Evolutionary conservation across 768 basidiomycete species (phyloP), one percentile per base, ranked within the genome.

Genomic region (Fomitopsis serialis): DNA sequence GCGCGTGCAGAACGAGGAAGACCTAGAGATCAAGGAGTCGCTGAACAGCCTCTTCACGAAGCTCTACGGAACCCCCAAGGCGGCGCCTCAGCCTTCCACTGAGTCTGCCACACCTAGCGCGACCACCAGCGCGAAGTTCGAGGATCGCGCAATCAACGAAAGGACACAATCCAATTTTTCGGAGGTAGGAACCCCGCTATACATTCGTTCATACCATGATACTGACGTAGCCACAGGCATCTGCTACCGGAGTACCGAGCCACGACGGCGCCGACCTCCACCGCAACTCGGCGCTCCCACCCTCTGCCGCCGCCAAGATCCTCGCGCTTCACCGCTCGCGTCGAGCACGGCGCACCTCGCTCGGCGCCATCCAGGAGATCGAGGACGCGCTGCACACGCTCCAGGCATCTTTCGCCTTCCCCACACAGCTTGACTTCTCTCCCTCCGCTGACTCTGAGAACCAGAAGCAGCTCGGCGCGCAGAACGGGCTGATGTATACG

Each of bases 401-500:
- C 13, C 21, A 64, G 42, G 48, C 70, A 15, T 73, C 78, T 24
- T 78, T 81, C 56, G 63, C 69, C 55, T 66, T 71, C 52, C 68
- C 69, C 21, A 48, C 57, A 2, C 59, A 70, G 29, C 63, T 73
- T 22, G 68, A 72, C 51, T 61, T 72, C 58, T 63, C n/a, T 42
- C 54, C 21, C 29, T 19, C 53, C 25, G n/a, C n/a, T n/a, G n/a
- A n/a, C n/a, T n/a, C n/a, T n/a, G n/a, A n/a, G 34, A 27, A 19
- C 32, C 3, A 23, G 36, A 47, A 27, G 24, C 54, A 55, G 40
- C 48, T 51, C 2, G 58, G 48, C 23, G 54, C 61, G 23, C 44
- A 59, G 23, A 62, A 69, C 4, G 69, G 69, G 35, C 76, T 90
- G 10, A 72, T 79, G 3, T 87, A 78, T 71, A 81, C 79, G 24